These are phyloP conservation scores for Zoysia japonica DNA, from an alignment of 176 grass and related monocot species.

Conservation along the genomic window DNA sequence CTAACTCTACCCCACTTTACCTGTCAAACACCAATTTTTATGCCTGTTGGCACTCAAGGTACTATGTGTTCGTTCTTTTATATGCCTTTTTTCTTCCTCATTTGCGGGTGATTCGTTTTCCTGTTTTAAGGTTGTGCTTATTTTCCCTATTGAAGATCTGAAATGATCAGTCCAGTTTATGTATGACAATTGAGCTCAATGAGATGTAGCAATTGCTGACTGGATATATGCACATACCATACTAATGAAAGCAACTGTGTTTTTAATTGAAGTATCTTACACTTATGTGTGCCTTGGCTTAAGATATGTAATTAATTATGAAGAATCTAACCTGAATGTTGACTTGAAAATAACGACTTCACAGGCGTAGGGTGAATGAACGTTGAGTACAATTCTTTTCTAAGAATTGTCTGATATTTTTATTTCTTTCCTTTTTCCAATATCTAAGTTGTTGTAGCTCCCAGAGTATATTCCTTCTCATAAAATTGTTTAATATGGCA, in stretches of 20 bases:
- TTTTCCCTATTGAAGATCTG: conserved; percentile 5
- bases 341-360: background rate
- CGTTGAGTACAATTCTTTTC: conserved; percentile 2
- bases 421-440: conserved; percentile 5
- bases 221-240: background rate
- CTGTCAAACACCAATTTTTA: conserved; percentile 95
- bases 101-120: conserved; percentile 13
- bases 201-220: background rate
- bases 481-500: background rate
- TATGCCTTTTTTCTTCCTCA: background rate
- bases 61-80: conserved; percentile 2
- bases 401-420: background rate
- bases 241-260: background rate
- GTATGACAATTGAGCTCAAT: background rate
- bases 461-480: background rate
- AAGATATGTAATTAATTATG: background rate
- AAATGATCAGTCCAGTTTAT: conserved; percentile 24
- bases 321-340: background rate
- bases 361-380: background rate
- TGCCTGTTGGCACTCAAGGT: conserved; percentile 99
- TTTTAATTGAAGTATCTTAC: background rate
- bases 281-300: background rate
- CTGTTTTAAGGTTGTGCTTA: background rate
- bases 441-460: background rate
- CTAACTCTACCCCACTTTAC: conserved; percentile 90